Evolutionary conservation across 2,329 filamentous ascomycete genomes (phyloP).

Genomic region (Huntiella bhutanensis): DNA sequence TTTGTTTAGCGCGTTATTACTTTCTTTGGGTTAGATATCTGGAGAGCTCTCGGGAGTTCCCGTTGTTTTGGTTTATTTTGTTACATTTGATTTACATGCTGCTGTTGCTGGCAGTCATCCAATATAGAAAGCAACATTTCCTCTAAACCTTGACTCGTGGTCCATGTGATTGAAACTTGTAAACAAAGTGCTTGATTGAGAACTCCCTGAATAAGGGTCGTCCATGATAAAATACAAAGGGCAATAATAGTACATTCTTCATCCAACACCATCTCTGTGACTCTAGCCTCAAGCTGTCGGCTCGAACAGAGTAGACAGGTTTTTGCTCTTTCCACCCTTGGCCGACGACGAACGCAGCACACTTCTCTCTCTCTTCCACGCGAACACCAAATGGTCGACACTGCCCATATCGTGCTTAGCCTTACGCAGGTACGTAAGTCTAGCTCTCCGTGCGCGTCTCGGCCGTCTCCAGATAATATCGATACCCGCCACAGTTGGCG

Average conservation of each 20-base stretch:
- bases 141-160: not conserved
- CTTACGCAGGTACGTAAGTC: constrained; percentile 80
- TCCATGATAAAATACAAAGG: constrained; percentile 6
- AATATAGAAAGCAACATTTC: constrained; percentile 1
- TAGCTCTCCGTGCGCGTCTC: constrained; percentile 71
- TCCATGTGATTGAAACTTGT: not conserved
- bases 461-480: constrained; percentile 77
- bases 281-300: not conserved
- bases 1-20: not conserved
- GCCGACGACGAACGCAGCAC: constrained; percentile 17
- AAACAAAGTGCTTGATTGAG: not conserved
- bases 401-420: constrained; percentile 73
- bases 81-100: not conserved
- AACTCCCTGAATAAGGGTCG: not conserved
- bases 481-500: constrained; percentile 71
- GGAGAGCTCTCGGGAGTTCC: not conserved
- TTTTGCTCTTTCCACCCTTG: constrained; percentile 9
- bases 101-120: not conserved
- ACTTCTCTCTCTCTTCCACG: constrained; percentile 28
- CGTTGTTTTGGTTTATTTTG: constrained; percentile 2
- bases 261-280: not conserved
- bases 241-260: constrained; percentile 11
- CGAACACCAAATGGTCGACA: constrained; percentile 57
- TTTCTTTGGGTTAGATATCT: not conserved
- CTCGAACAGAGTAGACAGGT: constrained; percentile 13